A percentile compares a stretch with the other conserved stretches of the same genome.
Evolutionary conservation across 192 early-diverging fungal genomes (phyloP).

Genomic region (Podila horticola): DNA sequence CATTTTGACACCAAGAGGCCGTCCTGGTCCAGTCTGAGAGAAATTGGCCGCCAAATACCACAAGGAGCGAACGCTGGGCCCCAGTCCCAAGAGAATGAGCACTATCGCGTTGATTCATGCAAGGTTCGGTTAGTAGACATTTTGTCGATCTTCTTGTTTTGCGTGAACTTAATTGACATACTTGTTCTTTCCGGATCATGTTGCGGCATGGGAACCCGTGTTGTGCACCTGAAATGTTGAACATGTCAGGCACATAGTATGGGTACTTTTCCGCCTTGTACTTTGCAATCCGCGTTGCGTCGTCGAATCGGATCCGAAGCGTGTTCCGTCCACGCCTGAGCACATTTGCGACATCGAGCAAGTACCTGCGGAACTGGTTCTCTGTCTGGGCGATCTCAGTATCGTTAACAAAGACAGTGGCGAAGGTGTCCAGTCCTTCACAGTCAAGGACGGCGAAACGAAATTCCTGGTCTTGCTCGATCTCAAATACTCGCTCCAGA

Average conservation of each 20-base stretch:
- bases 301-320: constrained; percentile 44
- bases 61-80: constrained; percentile 46
- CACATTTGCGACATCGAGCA: constrained; percentile 25
- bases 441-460: constrained; percentile 36
- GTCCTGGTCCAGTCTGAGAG: constrained; percentile 12
- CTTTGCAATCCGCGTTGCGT: constrained; percentile 37
- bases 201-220: constrained; percentile 42
- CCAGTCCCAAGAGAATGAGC: constrained; percentile 51
- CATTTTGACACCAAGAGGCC: constrained; percentile 12
- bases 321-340: constrained; percentile 25
- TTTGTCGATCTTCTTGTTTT: too few relatives aligned
- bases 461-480: background rate
- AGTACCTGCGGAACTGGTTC: constrained; percentile 61
- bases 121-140: too few relatives aligned
- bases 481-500: constrained; percentile 8
- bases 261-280: constrained; percentile 20
- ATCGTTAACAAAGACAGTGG: constrained; percentile 57
- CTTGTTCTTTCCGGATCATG: constrained; percentile 43
- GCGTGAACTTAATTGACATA: background rate
- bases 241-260: constrained; percentile 51
- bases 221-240: constrained; percentile 46
- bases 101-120: constrained; percentile 6
- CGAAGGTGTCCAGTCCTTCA: constrained; percentile 63
- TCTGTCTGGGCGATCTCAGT: constrained; percentile 42
- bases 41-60: constrained; percentile 50